These are phyloP conservation scores for Vanrija sp. DNA, from an alignment of 1,284 basidiomycete genomes.

Conservation along the genomic window DNA sequence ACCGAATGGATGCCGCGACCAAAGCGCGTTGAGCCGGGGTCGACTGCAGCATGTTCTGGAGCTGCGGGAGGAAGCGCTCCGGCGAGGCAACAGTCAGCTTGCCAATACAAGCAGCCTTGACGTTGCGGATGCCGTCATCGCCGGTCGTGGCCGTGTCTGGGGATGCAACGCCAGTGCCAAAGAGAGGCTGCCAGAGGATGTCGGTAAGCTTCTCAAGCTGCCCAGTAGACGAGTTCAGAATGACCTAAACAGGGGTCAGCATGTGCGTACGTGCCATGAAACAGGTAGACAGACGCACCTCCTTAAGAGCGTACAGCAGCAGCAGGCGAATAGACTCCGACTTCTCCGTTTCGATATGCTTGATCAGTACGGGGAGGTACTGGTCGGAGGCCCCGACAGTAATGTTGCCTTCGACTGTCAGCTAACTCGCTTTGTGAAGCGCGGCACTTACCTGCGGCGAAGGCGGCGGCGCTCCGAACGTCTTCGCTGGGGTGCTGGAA, in stretches of 20 bases:
- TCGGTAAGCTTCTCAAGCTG: constrained; percentile 83
- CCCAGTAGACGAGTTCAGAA: constrained; percentile 77
- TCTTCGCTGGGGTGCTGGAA: constrained; percentile 78
- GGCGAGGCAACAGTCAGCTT: constrained; percentile 90
- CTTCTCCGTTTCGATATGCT: constrained; percentile 63
- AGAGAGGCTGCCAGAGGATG: constrained; percentile 77
- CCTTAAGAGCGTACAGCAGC: constrained; percentile 87
- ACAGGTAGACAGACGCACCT: constrained; percentile 51
- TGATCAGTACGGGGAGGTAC: constrained; percentile 80
- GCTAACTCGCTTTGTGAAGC: constrained; percentile 2
- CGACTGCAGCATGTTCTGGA: constrained; percentile 51
- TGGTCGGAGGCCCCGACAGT: constrained; percentile 82
- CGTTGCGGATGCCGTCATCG: constrained; percentile 87
- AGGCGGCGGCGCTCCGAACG: constrained; percentile 79
- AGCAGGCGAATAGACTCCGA: constrained; percentile 73
- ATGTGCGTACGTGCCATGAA: constrained; percentile 34
- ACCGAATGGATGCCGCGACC: constrained; percentile 88
- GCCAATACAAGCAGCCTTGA: constrained; percentile 93
- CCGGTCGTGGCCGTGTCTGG: constrained; percentile 55
- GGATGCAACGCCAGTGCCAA: constrained; percentile 52
- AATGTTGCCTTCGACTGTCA: constrained; percentile 66
- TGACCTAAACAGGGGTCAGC: constrained; percentile 55
- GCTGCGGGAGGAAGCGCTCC: constrained; percentile 78
- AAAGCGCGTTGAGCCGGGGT: constrained; percentile 69
- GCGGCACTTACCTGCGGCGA: constrained; percentile 67